These are phyloP conservation scores for Antitrichia curtipendula DNA, from an alignment of 225 moss, liverwort and hornwort genomes.

Conservation along the genomic window DNA sequence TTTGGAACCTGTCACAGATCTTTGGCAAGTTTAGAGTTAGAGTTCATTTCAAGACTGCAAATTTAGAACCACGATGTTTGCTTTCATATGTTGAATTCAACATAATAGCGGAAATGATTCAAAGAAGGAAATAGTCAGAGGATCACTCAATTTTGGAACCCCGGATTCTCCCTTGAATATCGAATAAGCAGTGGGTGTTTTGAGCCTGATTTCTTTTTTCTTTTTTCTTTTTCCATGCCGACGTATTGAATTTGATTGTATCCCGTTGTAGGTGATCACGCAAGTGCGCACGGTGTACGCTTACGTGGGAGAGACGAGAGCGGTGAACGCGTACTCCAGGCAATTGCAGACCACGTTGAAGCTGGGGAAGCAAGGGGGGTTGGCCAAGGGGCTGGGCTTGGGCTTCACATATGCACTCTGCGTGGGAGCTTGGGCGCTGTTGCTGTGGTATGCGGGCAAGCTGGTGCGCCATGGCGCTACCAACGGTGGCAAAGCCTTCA, in stretches of 20 bases:
- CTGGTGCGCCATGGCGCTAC: slow-evolving; percentile 35
- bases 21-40: background rate
- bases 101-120: background rate
- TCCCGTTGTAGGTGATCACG: slow-evolving; percentile 21
- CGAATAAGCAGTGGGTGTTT: background rate
- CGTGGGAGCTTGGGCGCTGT: slow-evolving; percentile 39
- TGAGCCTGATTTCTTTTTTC: background rate
- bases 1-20: background rate
- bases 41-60: background rate
- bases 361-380: slow-evolving; percentile 34
- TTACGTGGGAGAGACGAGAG: slow-evolving; percentile 39
- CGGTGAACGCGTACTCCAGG: slow-evolving; percentile 18
- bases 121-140: background rate
- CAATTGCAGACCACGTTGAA: slow-evolving; percentile 34
- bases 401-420: slow-evolving; percentile 40
- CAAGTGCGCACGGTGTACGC: slow-evolving; percentile 66
- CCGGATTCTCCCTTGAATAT: background rate
- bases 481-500: slow-evolving; percentile 47
- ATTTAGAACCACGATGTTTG: background rate
- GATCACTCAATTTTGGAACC: background rate
- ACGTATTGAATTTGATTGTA: background rate
- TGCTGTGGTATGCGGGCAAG: slow-evolving; percentile 54
- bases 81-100: background rate
- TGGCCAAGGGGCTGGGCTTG: slow-evolving; percentile 56
- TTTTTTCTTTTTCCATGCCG: no score